Base-by-base conservation (phyloP, 73 alveolate genomes). In the Urostyla sp. region DNA sequence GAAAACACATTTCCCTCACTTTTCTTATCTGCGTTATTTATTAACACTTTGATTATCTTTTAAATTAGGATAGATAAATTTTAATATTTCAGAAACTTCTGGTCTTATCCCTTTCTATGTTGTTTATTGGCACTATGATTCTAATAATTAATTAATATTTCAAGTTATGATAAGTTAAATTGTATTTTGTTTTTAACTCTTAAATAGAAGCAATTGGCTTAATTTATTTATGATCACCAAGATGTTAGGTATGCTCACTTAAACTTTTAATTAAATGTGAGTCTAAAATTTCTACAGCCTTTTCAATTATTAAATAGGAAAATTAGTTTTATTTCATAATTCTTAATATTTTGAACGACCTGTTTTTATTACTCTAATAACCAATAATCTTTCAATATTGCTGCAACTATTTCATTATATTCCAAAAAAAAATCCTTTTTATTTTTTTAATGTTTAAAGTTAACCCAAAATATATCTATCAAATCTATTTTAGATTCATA, bases 241-340 rank as follows among this genome's bases (percentile, higher is more conserved):
- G 61, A 50, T 84, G 89, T 86, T 94, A 53, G 5, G 94, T 75
- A 44, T 85, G 51, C 58, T 75, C 50, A 20, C 90, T 69, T 43
- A 94, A 61, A 23, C 90, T 56, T 8, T 95, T 80, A 30, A 87
- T 56, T 13, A 87, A 72, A 59, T 91, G 96, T 28, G 96, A 85
- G 75, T 94, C 98, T 38, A 92, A 82, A 28, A 94, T 96, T 82
- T 94, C 98, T 1, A 96, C 98, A 0, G 98, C 98, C 67, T 94
- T 97, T 72, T 94, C 98, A 0, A 94, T 89, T 11, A 94, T 87
- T 66, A 91, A 3, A 91, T 89, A 36, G 88, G 92, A 56, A 86
- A 89, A 31, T 88, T 88, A 63, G 74, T 79, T 44, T 83, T 82
- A 63, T 82, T 91, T 40, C 92, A 53, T 31, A 84, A 72, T 18